Percentiles rank a stretch among this genome's conserved stretches.
phyloP scores from a whole-genome alignment of 2,329 filamentous ascomycete species.

The Aspergillus udagawae region DNA sequence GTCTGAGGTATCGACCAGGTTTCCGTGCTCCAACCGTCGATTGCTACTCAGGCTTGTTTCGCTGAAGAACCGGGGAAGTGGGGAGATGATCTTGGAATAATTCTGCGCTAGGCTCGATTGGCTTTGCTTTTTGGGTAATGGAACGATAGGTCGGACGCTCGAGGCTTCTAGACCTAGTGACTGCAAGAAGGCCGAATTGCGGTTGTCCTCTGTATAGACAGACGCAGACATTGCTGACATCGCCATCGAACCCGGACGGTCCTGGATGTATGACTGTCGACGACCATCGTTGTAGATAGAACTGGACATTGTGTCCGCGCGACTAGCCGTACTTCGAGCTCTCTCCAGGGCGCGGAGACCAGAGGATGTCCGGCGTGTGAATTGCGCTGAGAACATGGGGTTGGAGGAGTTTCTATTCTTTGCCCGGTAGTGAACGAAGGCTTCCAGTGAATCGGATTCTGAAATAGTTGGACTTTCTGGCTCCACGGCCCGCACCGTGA shows the following conservation, averaged over 20 bases:
- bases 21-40: constrained; percentile 20
- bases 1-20: constrained; percentile 10
- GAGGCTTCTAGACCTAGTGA: constrained; percentile 25
- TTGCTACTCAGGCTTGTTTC: constrained; percentile 29
- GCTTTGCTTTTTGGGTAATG: constrained; percentile 23
- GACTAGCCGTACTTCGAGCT: constrained; percentile 32
- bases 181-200: constrained; percentile 28
- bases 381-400: constrained; percentile 34
- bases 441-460: constrained; percentile 35
- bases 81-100: constrained; percentile 34
- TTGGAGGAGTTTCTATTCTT: constrained; percentile 37
- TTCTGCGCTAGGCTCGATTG: constrained; percentile 36
- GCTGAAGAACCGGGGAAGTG: constrained; percentile 35
- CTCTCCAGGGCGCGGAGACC: constrained; percentile 31
- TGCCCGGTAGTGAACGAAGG: constrained; percentile 36
- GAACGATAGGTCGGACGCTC: constrained; percentile 17
- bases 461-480: constrained; percentile 28
- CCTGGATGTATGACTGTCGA: constrained; percentile 24
- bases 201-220: constrained; percentile 33
- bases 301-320: constrained; percentile 33
- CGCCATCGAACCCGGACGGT: constrained; percentile 31
- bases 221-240: constrained; percentile 34
- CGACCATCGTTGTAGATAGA: constrained; percentile 29
- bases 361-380: constrained; percentile 30
- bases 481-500: constrained; percentile 29